These are phyloP conservation scores for Neurospora sp. DNA, from an alignment of 495 filamentous ascomycete species.

Conservation along the genomic window DNA sequence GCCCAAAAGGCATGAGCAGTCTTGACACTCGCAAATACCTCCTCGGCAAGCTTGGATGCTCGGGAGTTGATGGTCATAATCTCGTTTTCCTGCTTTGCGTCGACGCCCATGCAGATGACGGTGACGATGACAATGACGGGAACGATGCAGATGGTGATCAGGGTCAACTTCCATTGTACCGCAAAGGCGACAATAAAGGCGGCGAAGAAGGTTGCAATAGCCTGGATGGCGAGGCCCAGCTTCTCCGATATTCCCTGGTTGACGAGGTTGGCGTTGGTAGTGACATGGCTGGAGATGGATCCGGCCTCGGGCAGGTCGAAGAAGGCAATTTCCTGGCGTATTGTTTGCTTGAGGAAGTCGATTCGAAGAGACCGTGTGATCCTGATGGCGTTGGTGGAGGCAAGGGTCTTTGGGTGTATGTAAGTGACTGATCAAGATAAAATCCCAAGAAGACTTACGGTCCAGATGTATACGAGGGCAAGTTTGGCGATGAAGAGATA, in stretches of 20 bases:
- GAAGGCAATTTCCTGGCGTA: slow-evolving; percentile 27
- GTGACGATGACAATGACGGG: slow-evolving; percentile 35
- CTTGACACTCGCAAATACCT: slow-evolving; percentile 40
- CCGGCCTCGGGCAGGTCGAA: slow-evolving; percentile 26
- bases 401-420: neutral
- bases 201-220: slow-evolving; percentile 43
- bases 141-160: slow-evolving; percentile 44
- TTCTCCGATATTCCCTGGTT: slow-evolving; percentile 48
- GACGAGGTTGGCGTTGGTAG: slow-evolving; percentile 18
- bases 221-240: slow-evolving; percentile 44
- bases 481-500: slow-evolving; percentile 47
- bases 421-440: neutral
- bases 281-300: slow-evolving; percentile 35
- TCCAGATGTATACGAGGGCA: slow-evolving; percentile 33
- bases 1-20: slow-evolving; percentile 56
- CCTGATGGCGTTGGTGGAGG: slow-evolving; percentile 10
- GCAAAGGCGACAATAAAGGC: slow-evolving; percentile 47
- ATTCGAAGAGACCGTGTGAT: slow-evolving; percentile 22
- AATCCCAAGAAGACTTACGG: slow-evolving; percentile 21
- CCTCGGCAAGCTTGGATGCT: slow-evolving; percentile 46
- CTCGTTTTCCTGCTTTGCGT: slow-evolving; percentile 36
- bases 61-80: slow-evolving; percentile 28
- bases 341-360: slow-evolving; percentile 23
- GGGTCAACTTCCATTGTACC: slow-evolving; percentile 43
- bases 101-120: slow-evolving; percentile 32